Conservation (phyloP, 805 yeast genomes). For the Grigorovia yakushimaensis region DNA sequence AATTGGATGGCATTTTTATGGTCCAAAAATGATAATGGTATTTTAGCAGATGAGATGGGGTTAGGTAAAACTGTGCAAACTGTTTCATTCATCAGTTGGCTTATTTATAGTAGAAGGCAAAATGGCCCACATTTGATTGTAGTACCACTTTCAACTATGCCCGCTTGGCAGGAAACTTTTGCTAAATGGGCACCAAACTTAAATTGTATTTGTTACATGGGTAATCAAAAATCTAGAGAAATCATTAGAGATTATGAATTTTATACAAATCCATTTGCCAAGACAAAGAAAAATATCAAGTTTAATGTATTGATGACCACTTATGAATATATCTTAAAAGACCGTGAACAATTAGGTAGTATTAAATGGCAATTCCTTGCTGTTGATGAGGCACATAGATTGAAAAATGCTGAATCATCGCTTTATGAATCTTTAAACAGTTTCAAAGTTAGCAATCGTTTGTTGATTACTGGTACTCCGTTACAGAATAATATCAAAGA, state of each 20-base stretch:
- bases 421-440: conserved; percentile 78
- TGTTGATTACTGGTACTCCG: conserved; percentile 96
- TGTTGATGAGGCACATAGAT: conserved; percentile 96
- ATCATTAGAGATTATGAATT: conserved; percentile 80
- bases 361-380: conserved; percentile 95
- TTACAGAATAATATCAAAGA: conserved; percentile 92
- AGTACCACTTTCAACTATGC: conserved; percentile 90
- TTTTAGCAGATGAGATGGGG: conserved; percentile 98
- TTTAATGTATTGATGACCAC: conserved; percentile 91
- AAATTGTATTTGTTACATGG: conserved; percentile 86
- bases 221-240: conserved; percentile 78
- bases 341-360: conserved; percentile 65
- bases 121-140: conserved; percentile 96
- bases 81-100: conserved; percentile 88
- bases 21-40: conserved; percentile 96
- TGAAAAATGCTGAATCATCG: conserved; percentile 89
- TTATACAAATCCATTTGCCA: conserved; percentile 44
- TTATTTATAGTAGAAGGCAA: conserved; percentile 89
- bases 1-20: conserved; percentile 99
- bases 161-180: conserved; percentile 99
- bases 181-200: conserved; percentile 97
- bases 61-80: conserved; percentile 97
- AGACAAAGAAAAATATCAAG: conserved; percentile 53
- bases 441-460: conserved; percentile 73
- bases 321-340: conserved; percentile 91